Base-by-base conservation (phyloP, 1,139 yeast species). In the Taiozyma sp. region DNA sequence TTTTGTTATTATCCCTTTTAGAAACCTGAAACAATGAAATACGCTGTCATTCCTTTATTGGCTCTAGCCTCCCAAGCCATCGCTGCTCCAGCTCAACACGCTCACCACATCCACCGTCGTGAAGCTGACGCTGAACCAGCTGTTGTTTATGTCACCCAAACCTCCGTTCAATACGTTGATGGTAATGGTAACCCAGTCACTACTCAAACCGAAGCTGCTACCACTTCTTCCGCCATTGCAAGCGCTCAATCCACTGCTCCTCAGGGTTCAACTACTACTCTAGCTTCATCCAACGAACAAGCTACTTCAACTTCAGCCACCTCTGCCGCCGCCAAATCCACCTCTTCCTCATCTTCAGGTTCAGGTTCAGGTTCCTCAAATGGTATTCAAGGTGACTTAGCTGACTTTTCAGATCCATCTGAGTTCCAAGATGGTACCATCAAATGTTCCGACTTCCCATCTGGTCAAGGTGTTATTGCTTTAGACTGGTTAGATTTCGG, bases 391-490 rank as follows among this genome's bases (percentile, higher is more conserved):
- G 90, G 90, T 64, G 86, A 81, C 65, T 76, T 87, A 61, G 55
- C 73, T 36, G 72, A 76, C 53, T 86, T 76, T 71, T 61, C 70
- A 46, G 70, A 69, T 63, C 88, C 91, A 63, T 61, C 80, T 50
- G 70, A 74, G 55, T 92, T 92, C 75, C 76, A 79, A 69, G 98
- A 93, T 67, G 98, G 98, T 66, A 79, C 78, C 53, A 71, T 84
- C 68, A 71, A 79, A 57, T 93, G 99, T 78, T 73, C 81, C 57
- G 65, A 74, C 48, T 90, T 93, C 84, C 98, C 98, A 69, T 71
- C 84, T 34, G 96, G 96, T 59, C 81, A 90, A 67, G 98, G 98
- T 78, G 97, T 93, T 56, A 76, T 93, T 64, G 70, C 92, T 44
- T 74, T 92, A 51, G 87, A 87, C 73, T 86, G 90, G 84, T 74